Percentiles rank a stretch among this genome's conserved stretches.
Conservation (phyloP, 1,284 basidiomycete species). For the Pterula multifida region DNA sequence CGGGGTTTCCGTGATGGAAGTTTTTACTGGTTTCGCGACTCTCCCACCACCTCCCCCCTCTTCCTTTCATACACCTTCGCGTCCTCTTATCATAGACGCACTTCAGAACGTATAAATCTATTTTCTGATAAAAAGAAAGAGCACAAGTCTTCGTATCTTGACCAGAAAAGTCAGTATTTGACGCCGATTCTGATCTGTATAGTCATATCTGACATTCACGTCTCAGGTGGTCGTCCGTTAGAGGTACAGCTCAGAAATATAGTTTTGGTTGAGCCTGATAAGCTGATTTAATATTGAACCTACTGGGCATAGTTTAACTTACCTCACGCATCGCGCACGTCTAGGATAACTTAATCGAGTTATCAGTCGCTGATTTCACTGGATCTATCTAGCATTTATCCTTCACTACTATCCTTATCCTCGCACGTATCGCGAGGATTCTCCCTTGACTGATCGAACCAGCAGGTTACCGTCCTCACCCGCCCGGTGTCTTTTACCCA, state of each 20-base stretch:
- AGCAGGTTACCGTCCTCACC: constrained; percentile 44
- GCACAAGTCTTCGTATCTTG: constrained; percentile 71
- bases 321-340: constrained; percentile 9
- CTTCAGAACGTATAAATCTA: constrained; percentile 18
- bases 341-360: constrained; percentile 11
- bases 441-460: constrained; percentile 42
- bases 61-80: not conserved
- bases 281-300: constrained; percentile 40
- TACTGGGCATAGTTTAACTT: constrained; percentile 45
- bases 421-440: constrained; percentile 58
- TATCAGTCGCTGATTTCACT: constrained; percentile 13
- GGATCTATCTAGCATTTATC: constrained; percentile 12
- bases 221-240: constrained; percentile 65
- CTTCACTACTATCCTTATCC: constrained; percentile 35
- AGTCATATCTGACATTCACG: constrained; percentile 12
- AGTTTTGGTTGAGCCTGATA: constrained; percentile 4
- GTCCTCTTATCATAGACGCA: not conserved
- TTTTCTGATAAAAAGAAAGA: constrained; percentile 62
- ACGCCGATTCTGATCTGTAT: constrained; percentile 11
- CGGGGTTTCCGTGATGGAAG: not conserved
- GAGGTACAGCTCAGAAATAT: constrained; percentile 37
- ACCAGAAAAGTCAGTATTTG: constrained; percentile 56
- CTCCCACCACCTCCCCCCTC: not conserved
- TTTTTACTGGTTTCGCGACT: not conserved
- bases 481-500: constrained; percentile 39